phyloP scores from a whole-genome alignment of 2,329 filamentous ascomycete genomes.

The Phaeosphaeria sp. region DNA sequence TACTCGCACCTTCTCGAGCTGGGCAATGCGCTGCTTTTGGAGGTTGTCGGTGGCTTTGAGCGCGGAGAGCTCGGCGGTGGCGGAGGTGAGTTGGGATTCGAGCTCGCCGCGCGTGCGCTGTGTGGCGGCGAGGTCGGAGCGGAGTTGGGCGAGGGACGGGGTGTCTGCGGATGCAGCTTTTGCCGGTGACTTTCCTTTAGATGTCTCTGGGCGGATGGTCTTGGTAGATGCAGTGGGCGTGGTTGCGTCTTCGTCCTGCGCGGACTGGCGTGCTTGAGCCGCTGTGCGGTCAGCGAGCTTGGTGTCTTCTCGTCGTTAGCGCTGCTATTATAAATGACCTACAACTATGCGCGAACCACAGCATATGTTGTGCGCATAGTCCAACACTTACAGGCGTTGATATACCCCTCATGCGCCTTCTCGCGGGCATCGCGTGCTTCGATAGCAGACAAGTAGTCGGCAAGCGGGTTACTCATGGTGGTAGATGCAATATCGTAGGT shows the following conservation, averaged over 20 bases:
- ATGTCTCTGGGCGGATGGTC: slow-evolving; percentile 25
- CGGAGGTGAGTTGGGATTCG: slow-evolving; percentile 67
- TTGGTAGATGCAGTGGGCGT: slow-evolving; percentile 28
- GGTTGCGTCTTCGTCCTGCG: slow-evolving; percentile 21
- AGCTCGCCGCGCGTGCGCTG: slow-evolving; percentile 75
- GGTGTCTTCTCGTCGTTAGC: slow-evolving; percentile 46
- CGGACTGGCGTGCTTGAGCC: slow-evolving; percentile 36
- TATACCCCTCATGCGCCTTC: slow-evolving; percentile 69
- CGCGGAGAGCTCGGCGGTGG: slow-evolving; percentile 69
- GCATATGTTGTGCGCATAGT: not conserved
- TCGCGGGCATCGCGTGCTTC: slow-evolving; percentile 74
- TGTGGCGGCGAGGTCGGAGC: slow-evolving; percentile 75
- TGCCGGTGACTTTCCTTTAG: slow-evolving; percentile 27
- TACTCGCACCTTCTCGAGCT: slow-evolving; percentile 68
- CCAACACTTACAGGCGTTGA: slow-evolving; percentile 73
- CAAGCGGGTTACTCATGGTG: slow-evolving; percentile 74
- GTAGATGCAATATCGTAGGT: slow-evolving; percentile 17
- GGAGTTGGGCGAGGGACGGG: slow-evolving; percentile 39
- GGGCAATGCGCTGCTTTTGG: slow-evolving; percentile 68
- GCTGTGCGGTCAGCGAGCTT: slow-evolving; percentile 55
- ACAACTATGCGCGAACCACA: not conserved
- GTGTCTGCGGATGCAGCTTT: slow-evolving; percentile 20
- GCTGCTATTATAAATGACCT: not conserved
- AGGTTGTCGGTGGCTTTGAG: slow-evolving; percentile 66
- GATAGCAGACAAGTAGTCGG: slow-evolving; percentile 80